These are phyloP conservation scores for Phialocephala subalpina DNA, from an alignment of 2,329 filamentous ascomycete species.

Conservation along the genomic window DNA sequence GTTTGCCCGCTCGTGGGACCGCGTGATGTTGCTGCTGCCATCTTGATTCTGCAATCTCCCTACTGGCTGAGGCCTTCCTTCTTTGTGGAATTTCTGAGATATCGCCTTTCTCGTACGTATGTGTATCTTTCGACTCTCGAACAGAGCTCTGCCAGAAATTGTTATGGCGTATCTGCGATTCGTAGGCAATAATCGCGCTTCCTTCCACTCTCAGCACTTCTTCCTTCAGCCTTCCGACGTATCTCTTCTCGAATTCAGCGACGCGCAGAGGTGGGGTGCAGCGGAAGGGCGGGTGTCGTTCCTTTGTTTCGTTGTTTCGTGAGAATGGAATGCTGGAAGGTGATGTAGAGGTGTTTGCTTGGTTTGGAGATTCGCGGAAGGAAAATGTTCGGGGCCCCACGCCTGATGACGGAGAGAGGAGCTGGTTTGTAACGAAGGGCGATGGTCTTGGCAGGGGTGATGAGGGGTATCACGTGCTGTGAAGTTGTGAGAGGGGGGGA, in stretches of 20 bases:
- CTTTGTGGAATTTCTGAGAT: background rate
- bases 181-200: conserved; percentile 8
- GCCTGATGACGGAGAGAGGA: background rate
- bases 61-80: background rate
- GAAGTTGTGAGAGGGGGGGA: background rate
- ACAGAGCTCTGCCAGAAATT: background rate
- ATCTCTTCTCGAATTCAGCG: background rate
- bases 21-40: conserved; percentile 10
- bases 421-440: too few species aligned
- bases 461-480: conserved; percentile 15
- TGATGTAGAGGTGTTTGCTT: conserved; percentile 12
- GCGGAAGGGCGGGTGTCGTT: background rate
- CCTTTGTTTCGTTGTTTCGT: background rate
- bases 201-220: background rate
- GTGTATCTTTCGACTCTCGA: background rate
- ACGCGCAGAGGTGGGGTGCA: conserved; percentile 12
- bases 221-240: background rate
- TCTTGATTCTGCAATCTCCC: conserved; percentile 1
- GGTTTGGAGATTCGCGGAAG: background rate
- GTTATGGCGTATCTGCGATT: background rate
- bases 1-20: conserved; percentile 14
- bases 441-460: conserved; percentile 2
- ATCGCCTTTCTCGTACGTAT: background rate
- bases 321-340: too few species aligned
- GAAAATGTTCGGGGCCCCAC: conserved; percentile 9